These are phyloP conservation scores for Dioscorea alata DNA, from an alignment of 106 monocot species.

Conservation along the genomic window DNA sequence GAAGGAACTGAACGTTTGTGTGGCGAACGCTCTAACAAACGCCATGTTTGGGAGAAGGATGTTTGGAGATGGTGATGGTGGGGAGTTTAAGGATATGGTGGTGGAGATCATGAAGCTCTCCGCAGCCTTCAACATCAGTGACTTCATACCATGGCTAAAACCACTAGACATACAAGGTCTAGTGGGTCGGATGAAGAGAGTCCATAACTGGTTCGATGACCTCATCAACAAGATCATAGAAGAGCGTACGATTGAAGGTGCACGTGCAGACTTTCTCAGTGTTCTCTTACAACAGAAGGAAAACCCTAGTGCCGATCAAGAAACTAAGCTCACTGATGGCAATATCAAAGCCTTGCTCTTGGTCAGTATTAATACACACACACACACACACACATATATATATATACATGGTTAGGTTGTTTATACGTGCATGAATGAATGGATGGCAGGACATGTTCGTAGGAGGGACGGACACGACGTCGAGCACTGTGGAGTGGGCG, in stretches of 20 bases:
- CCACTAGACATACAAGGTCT: slow-evolving; percentile 40
- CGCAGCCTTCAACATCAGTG: slow-evolving; percentile 38
- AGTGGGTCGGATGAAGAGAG: slow-evolving; percentile 41
- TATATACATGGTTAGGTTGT: too few relatives aligned
- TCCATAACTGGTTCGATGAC: slow-evolving; percentile 26
- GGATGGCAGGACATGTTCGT: slow-evolving; percentile 2
- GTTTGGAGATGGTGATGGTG: slow-evolving; percentile 27
- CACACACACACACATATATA: too few relatives aligned
- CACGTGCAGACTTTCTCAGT: slow-evolving; percentile 21
- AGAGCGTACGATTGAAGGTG: slow-evolving; percentile 11
- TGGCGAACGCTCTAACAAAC: slow-evolving; percentile 33
- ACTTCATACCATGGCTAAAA: slow-evolving; percentile 36
- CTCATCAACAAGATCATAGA: slow-evolving; percentile 28
- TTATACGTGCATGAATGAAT: too few relatives aligned
- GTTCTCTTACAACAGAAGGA: slow-evolving; percentile 19
- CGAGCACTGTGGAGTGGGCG: too few relatives aligned
- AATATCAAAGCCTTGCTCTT: slow-evolving; percentile 68
- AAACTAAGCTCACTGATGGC: slow-evolving; percentile 26
- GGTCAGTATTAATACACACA: too few relatives aligned
- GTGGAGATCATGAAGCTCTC: slow-evolving; percentile 47
- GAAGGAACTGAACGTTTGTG: slow-evolving; percentile 24
- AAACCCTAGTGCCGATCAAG: slow-evolving; percentile 10
- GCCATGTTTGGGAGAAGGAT: slow-evolving; percentile 31
- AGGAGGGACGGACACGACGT: too few relatives aligned
- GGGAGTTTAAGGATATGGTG: slow-evolving; percentile 53